phyloP scores from a whole-genome alignment of 257 asterid species.

The Handroanthus guayacan region DNA sequence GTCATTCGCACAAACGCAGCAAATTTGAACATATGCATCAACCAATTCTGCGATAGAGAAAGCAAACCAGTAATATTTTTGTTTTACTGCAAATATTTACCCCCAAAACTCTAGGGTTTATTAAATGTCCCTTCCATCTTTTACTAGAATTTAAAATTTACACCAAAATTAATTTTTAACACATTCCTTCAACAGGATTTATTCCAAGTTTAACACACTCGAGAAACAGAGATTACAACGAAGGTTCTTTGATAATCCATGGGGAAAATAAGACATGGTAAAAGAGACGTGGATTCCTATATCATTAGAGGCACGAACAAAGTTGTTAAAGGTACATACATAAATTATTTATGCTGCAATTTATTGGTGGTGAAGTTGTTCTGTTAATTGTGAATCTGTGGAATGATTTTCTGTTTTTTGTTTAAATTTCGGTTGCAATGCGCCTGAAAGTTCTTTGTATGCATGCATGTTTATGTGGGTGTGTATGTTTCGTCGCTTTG shows the following conservation, averaged over 20 bases:
- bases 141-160: slow-evolving; percentile 16
- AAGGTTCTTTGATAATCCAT: slow-evolving; percentile 34
- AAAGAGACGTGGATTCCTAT: slow-evolving; percentile 53
- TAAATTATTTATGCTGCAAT: not conserved
- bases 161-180: not conserved
- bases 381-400: not conserved
- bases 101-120: slow-evolving; percentile 38
- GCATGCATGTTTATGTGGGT: slow-evolving; percentile 33
- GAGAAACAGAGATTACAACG: not conserved
- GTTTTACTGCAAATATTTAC: not conserved
- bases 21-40: not conserved
- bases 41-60: not conserved
- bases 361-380: slow-evolving; percentile 2
- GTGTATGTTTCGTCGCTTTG: not conserved
- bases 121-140: slow-evolving; percentile 3
- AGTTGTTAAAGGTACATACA: slow-evolving; percentile 56
- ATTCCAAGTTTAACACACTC: not conserved
- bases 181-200: not conserved
- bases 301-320: slow-evolving; percentile 65
- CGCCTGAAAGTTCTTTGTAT: not conserved
- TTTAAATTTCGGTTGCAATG: not conserved
- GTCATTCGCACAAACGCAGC: not conserved
- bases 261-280: slow-evolving; percentile 62
- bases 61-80: not conserved
- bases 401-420: not conserved